Base-by-base conservation (phyloP, 164 flowering plant genomes). In the Chloranthus sessilifolius region DNA sequence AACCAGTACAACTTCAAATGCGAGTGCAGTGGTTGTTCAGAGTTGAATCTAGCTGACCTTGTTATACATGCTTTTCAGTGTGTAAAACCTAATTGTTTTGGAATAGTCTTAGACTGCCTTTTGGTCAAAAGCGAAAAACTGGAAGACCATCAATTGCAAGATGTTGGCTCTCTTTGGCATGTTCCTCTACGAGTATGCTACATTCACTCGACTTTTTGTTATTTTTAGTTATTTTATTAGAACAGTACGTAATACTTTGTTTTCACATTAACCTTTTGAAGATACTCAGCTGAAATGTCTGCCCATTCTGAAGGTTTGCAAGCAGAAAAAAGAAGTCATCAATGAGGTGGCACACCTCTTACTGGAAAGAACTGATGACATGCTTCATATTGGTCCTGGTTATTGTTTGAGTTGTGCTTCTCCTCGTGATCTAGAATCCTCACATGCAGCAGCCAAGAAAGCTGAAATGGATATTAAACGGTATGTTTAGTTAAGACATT, bases 1-100 rank as follows among this genome's bases (percentile, higher is more conserved):
- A 79, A 82, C 34, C 75, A 74, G 36, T 90, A 90, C 67, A 73
- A 78, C 26, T 90, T 90, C 68, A 65, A 37, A 36, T 90, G 95
- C 60, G 70, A 62, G 30, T 90, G 98, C 62, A 65, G 60, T 56
- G 83, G 89, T 34, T 90, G 95, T 71, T 65, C 79, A 53, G 53
- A 67, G 27, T 24, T 78, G 43, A 84, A 84, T 71, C 45, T 80
- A 1, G 67, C 91, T 34, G 98, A 90, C 65, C 79, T 90, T 59
- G 76, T 79, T 51, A 47, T 82, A 16, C 73, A 66, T 70, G 81
- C 83, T 37, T 82, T 82, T 62, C 64, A 68, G 23, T 90, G 98
- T 63, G 53, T 31, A 5, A 66, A 74, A 54, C 68, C 74, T 25
- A 63, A 72, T 61, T 90, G 98, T 66, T 53, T 40, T 47, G 98